Evolutionary conservation across 495 filamentous ascomycete genomes (phyloP), one percentile per base, ranked within the genome.

Genomic region (Letharia lupina): DNA sequence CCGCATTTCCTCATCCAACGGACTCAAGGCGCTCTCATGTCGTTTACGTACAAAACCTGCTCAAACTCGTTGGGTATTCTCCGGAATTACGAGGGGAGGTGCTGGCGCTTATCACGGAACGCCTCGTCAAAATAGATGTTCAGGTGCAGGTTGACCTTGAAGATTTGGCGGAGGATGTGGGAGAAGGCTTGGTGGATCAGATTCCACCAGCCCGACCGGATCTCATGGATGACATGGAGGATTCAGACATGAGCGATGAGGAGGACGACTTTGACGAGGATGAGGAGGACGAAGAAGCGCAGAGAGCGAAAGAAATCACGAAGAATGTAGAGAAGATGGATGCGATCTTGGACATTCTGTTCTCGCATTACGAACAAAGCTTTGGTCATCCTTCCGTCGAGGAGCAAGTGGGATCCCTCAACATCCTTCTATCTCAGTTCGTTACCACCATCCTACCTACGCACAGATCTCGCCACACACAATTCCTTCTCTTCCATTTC

Each of bases 401-500:
- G 61, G 77, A 79, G 41, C 79, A 79, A 69, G 74, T 80, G 62
- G 79, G 80, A 28, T 75, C 79, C 2, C 86, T 95, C 66, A 84
- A 89, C 63, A 86, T 90, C 52, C 77, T 99, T 4, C 75, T 97
- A 52, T 83, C 84, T 60, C 89, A 93, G 72, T 98, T 99, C 71
- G 78, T 85, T 50, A 88, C 81, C 65, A 90, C 89, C 66, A 92
- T 99, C 65, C 82, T 98, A 20, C 92, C 93, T 28, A 94, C 91
- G 33, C 89, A 92, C 74, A 88, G 87, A 52, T 92, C 89, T 31
- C 88, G 93, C 54, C 91, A 94, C 75, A 87, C 90, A 0, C 91
- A 95, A 73, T 95, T 96, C 71, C 83, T 96, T 6, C 84, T 98
- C 48, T 98, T 98, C 79, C 93, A 96, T 76, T 96, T 96, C 71